Evolutionary conservation across 306 rosid species (phyloP).

Genomic region (Hippophae gyantsensis): DNA sequence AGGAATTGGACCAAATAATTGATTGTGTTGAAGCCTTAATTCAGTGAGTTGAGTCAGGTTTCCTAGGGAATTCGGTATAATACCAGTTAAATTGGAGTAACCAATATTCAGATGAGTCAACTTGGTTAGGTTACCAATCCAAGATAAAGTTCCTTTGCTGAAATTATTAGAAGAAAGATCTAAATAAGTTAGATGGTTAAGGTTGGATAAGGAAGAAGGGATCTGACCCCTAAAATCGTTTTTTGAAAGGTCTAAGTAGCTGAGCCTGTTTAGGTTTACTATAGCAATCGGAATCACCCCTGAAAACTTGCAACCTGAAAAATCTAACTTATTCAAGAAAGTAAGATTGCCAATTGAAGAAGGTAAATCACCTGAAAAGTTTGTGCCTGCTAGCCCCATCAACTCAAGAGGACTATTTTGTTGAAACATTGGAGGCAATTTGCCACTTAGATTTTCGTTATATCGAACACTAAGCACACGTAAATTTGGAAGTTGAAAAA

Average conservation of each 20-base stretch:
- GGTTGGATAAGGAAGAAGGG: conserved; percentile 3
- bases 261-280: conserved; percentile 3
- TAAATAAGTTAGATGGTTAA: neutral
- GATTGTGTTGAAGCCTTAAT: neutral
- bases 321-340: neutral
- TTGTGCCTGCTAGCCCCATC: neutral
- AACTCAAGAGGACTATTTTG: neutral
- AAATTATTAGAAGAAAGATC: accelerated
- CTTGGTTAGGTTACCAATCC: neutral
- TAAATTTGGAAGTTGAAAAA: conserved; percentile 11
- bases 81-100: neutral
- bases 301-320: neutral
- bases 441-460: neutral
- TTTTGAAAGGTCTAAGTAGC: neutral
- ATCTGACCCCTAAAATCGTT: neutral
- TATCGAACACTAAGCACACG: neutral
- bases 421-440: conserved; percentile 14
- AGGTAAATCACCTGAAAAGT: neutral
- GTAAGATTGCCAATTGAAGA: conserved; percentile 8
- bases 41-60: neutral
- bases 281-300: conserved; percentile 13
- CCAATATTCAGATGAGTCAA: neutral
- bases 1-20: neutral
- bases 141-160: neutral
- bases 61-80: neutral